Evolutionary conservation across 2,329 filamentous ascomycete genomes (phyloP), one percentile per base, ranked within the genome.

Genomic region (Clarireedia hainanense): DNA sequence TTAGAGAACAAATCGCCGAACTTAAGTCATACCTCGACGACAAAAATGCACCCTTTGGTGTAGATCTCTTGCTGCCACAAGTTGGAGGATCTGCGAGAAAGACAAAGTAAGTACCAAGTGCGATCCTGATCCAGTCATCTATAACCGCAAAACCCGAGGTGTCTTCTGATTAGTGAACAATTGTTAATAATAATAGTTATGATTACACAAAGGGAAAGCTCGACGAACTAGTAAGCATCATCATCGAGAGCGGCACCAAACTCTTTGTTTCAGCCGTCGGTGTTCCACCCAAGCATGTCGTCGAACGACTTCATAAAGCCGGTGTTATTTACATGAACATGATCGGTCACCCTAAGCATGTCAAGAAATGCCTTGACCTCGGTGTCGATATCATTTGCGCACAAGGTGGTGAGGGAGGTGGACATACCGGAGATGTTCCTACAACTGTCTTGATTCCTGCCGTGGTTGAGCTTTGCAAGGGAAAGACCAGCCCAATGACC

Each of bases 131-230:
- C 23, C 43, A 36, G 43, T 36, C n/a, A 17, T 34, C 20, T 27
- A 3, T n/a, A 5, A 9, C 27, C n/a, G 23, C 5, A 34, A 9
- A 12, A 34, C 5, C 30, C 30, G 30, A 9, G 30, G 36, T 4
- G 46, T 10, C 7, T 57, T 39, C 37, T 58, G 55, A 58, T 61
- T 59, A 52, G 52, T 27, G 20, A 51, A 59, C 58, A 58, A 54
- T 27, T 52, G 63, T 63, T 65, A 47, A 70, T 61, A 56, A 55
- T 52, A 39, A 56, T 68, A 96, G 92, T 83, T 96, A 97, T 75
- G 94, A 99, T 76, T 99, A 99, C 80, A 99, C 94, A 69, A 97
- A 99, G 80, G 94, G 94, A 73, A 97, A 97, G 78, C 88, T 99
- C 61, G 80, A 89, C 72, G 88, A 92, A 72, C 84, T 99, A 56